These are phyloP conservation scores for Taphrina confusa DNA, from an alignment of 1,139 yeast genomes.

Conservation along the genomic window DNA sequence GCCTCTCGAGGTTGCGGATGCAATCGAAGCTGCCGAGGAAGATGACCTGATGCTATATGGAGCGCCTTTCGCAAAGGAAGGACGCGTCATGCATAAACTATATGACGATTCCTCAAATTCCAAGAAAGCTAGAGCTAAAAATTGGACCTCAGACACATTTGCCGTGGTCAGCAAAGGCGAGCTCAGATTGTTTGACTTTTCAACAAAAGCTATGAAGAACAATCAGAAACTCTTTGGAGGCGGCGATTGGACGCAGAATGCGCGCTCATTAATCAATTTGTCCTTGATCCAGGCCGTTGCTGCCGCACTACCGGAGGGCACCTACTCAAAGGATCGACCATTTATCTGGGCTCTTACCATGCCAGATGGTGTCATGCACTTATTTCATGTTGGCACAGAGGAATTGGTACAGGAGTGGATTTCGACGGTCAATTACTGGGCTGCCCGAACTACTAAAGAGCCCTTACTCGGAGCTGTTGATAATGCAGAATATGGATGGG, in stretches of 20 bases:
- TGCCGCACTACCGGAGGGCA: conserved; percentile 26
- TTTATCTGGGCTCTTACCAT: conserved; percentile 46
- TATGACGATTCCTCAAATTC: conserved; percentile 47
- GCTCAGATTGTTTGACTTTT: conserved; percentile 45
- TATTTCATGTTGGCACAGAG: conserved; percentile 58
- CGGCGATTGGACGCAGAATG: conserved; percentile 62
- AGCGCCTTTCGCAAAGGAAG: conserved; percentile 80
- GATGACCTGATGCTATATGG: conserved; percentile 65
- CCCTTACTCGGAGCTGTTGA: conserved; percentile 66
- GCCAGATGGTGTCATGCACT: conserved; percentile 46
- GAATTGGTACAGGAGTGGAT: conserved; percentile 73
- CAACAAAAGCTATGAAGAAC: conserved; percentile 34
- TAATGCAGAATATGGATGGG: conserved; percentile 85
- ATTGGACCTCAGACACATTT: conserved; percentile 44
- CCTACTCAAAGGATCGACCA: conserved; percentile 42
- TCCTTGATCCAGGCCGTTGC: conserved; percentile 47
- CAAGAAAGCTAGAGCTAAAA: conserved; percentile 43
- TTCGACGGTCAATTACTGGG: conserved; percentile 86
- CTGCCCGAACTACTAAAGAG: conserved; percentile 76
- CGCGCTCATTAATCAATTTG: conserved; percentile 45
- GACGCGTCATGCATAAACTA: conserved; percentile 58
- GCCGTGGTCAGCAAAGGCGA: conserved; percentile 47
- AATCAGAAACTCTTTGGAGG: conserved; percentile 52
- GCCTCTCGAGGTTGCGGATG: neutral
- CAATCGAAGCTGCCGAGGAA: conserved; percentile 49